Percentiles rank a stretch among this genome's conserved stretches.
phyloP scores from a whole-genome alignment of 1,284 basidiomycete genomes.

The Leucoagaricus sp. region DNA sequence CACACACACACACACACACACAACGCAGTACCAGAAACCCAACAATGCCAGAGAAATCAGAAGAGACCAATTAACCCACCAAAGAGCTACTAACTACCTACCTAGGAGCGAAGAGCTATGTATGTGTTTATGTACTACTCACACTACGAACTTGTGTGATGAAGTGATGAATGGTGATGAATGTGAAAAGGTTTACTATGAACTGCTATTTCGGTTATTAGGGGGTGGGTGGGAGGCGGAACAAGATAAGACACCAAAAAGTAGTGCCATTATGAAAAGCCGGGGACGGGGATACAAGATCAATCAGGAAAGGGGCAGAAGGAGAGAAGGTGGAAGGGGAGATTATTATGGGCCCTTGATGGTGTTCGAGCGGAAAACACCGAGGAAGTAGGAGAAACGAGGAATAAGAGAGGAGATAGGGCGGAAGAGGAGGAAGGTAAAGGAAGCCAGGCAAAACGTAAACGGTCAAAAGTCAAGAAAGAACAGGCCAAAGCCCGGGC shows the following conservation, averaged over 20 bases:
- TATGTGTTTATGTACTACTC: constrained; percentile 3
- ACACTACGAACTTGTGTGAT: not conserved
- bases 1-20: not conserved
- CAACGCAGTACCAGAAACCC: not conserved
- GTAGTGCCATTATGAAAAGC: not conserved
- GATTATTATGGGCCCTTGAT: too few species aligned
- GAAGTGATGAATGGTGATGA: not conserved
- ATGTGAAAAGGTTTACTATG: not conserved
- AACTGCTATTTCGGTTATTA: not conserved
- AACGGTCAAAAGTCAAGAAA: too few species aligned
- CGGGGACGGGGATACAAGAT: not conserved
- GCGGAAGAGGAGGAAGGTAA: too few species aligned
- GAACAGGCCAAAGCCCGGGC: too few species aligned
- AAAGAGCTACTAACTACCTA: not conserved
- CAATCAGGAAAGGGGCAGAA: too few species aligned
- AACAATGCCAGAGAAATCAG: not conserved
- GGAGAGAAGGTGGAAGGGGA: too few species aligned
- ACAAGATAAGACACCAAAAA: not conserved
- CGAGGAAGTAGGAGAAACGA: too few species aligned
- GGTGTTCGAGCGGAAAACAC: too few species aligned
- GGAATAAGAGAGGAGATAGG: too few species aligned
- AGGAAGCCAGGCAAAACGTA: too few species aligned
- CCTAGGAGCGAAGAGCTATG: not conserved
- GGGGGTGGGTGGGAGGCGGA: not conserved
- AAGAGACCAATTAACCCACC: not conserved